phyloP scores from a whole-genome alignment of 139 green algal species.

The Micromonas pusilla region DNA sequence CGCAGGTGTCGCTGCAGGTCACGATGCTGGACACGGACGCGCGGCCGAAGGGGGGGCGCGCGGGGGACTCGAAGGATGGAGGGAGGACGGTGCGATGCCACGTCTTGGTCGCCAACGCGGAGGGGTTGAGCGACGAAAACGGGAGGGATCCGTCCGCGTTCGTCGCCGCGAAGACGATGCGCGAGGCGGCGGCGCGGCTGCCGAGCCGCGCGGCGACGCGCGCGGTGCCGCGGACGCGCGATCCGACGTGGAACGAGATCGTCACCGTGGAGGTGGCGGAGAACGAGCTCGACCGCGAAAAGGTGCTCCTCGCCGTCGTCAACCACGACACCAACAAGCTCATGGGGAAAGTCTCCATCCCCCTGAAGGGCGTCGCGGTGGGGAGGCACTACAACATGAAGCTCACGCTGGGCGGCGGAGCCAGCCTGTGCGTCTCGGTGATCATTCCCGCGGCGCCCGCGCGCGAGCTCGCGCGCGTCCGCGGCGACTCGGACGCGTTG shows the following conservation, averaged over 20 bases:
- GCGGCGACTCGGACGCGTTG: background rate
- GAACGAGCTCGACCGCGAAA: background rate
- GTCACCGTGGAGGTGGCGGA: background rate
- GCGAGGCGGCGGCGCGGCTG: background rate
- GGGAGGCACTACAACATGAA: background rate
- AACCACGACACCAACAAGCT: slow-evolving; percentile 11
- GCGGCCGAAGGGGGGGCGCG: background rate
- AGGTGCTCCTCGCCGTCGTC: slow-evolving; percentile 17
- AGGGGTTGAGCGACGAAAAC: background rate
- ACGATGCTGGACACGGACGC: background rate
- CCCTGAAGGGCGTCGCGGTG: background rate
- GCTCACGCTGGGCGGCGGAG: background rate
- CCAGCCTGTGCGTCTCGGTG: background rate
- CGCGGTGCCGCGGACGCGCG: background rate
- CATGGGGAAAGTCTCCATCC: background rate
- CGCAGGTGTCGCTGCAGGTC: background rate
- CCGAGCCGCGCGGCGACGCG: background rate
- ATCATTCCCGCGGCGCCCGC: background rate
- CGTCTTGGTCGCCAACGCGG: too few relatives aligned
- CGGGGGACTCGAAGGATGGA: too few relatives aligned
- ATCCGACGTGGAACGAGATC: background rate
- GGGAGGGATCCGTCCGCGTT: background rate
- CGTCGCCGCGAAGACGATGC: slow-evolving; percentile 9
- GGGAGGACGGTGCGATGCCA: too few relatives aligned
- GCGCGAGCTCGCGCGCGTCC: background rate